These are phyloP conservation scores for Themeda triandra DNA, from an alignment of 176 grass and related monocot species.

Conservation along the genomic window DNA sequence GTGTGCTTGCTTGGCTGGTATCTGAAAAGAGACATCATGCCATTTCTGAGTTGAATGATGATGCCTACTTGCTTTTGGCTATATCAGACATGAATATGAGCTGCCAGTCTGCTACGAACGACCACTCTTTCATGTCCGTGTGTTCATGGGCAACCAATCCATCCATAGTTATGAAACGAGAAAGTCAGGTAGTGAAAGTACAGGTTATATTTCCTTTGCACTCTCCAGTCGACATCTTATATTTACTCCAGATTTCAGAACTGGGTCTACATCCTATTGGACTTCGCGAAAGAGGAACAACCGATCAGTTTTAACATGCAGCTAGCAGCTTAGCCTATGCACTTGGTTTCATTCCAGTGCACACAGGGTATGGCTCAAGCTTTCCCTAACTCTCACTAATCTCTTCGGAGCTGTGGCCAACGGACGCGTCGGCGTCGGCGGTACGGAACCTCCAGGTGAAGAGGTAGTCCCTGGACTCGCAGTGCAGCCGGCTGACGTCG, in stretches of 20 bases:
- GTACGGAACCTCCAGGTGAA: conserved; percentile 80
- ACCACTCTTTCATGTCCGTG: neutral
- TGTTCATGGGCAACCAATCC: neutral
- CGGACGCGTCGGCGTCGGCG: conserved; percentile 22
- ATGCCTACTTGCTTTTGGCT: neutral
- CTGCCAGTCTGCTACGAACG: neutral
- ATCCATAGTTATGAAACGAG: neutral
- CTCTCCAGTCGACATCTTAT: conserved; percentile 45
- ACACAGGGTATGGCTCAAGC: neutral
- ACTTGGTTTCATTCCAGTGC: conserved; percentile 5
- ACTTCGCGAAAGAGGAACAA: conserved; percentile 18
- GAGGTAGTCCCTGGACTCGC: conserved; percentile 72
- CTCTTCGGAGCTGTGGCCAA: conserved; percentile 28
- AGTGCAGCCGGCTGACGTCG: conserved; percentile 63
- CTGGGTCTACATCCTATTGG: conserved; percentile 19
- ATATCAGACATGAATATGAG: neutral
- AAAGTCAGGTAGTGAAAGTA: neutral
- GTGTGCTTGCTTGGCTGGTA: neutral
- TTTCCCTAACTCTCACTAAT: conserved; percentile 7
- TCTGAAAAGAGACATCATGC: neutral
- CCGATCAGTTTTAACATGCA: conserved; percentile 17
- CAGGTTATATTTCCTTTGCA: conserved; percentile 16
- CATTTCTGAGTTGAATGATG: neutral
- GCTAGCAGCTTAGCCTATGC: conserved; percentile 28
- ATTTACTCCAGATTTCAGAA: conserved; percentile 14